Base-by-base conservation (phyloP, 2,329 filamentous ascomycete genomes). In the Colletotrichum plurivorum region DNA sequence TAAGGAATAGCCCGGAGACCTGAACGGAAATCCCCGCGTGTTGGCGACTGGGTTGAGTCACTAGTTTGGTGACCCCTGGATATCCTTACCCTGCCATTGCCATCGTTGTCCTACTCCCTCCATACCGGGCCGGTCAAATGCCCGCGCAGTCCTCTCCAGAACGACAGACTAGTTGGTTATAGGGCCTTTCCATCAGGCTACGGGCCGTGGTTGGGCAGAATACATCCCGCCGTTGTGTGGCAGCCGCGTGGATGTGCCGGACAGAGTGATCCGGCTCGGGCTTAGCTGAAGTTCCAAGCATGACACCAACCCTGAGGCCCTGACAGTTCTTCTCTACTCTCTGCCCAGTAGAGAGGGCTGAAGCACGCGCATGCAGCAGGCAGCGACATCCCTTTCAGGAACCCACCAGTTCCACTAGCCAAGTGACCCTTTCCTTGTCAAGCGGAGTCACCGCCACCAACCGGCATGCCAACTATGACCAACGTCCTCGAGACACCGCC, bases 341-440 rank as follows among this genome's bases (percentile, higher is more conserved):
- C 52, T 39, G 15, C 27, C 16, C 27, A 54, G 15, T 16, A n/a
- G 27, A 36, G n/a, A 36, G 51, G 22, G 27, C 13, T 25, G 25
- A 36, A 36, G 2, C 7, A 36, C 31, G 31, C 31, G 10, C 31
- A 36, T 36, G 31, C 10, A 10, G 31, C 31, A 36, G 31, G 31
- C 31, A 36, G 31, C 31, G 10, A 36, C 31, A 36, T 10, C 7
- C 31, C 31, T 36, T 36, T 36, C 8, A 2, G 31, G 20, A 62
- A 53, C 18, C 56, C 56, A 59, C 56, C 18, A 16, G 56, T 59
- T 60, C 49, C 58, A 62, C 48, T 51, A 20, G 20, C 16, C 20
- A 48, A 63, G 61, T 49, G 31, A 54, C 57, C 49, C 43, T 4
- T 53, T 54, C 16, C 49, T 54, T 55, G 49, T 41, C 56, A 55